Conservation (phyloP, 305 asterid species). For the Solanum chacoense region DNA sequence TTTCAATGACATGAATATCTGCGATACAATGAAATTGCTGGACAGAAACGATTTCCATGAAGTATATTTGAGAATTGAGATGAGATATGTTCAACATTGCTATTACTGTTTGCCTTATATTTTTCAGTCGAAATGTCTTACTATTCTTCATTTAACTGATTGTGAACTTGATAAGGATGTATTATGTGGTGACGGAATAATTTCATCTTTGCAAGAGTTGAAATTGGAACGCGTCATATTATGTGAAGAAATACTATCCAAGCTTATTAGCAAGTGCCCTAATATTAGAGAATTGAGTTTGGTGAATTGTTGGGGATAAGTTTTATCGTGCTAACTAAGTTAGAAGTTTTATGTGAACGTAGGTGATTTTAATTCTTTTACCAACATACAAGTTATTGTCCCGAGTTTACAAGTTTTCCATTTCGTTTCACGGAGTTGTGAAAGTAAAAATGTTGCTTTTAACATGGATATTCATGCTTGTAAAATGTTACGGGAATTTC, state of each 20-base stretch:
- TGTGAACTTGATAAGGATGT: neutral
- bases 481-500: neutral
- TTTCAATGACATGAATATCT: neutral
- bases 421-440: neutral
- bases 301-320: neutral
- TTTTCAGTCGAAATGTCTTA: neutral
- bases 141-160: neutral
- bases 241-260: neutral
- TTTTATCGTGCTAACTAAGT: neutral
- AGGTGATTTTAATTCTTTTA: neutral
- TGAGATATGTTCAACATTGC: neutral
- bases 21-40: neutral
- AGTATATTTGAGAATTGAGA: neutral
- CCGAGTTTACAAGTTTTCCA: neutral
- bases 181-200: neutral
- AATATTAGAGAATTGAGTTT: neutral
- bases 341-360: neutral
- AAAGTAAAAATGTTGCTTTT: neutral
- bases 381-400: neutral
- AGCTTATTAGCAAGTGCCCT: neutral
- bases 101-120: neutral
- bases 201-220: neutral
- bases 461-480: neutral
- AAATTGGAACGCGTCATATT: neutral
- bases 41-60: neutral